Evolutionary conservation across 2,329 filamentous ascomycete genomes (phyloP), one percentile per base, ranked within the genome.

Genomic region (Botrytis paeoniae): DNA sequence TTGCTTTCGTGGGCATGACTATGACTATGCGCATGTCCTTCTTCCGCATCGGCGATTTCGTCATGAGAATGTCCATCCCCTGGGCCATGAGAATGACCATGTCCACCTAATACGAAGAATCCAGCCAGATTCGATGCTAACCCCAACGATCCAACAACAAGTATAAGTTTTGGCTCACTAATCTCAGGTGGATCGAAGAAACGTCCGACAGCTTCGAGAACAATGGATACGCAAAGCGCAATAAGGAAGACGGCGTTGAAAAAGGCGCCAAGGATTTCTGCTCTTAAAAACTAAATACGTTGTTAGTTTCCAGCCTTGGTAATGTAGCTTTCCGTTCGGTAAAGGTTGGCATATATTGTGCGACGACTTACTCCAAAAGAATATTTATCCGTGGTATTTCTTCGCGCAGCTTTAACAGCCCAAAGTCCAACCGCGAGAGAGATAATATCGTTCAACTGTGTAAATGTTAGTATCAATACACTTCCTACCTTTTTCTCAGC

Each of bases 161-260:
- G 89, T 77, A 99, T 94, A 54, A 99, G 87, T 78, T 92, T 88
- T 1, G 96, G 95, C 79, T 97, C 93, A 69, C 86, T 86, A 80
- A 99, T 95, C 81, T 93, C 90, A 79, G 95, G 95, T 12, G 95
- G 94, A 79, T 98, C 94, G 80, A 98, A 88, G 78, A 99, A 92
- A 80, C 96, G 92, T 79, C 95, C 94, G 74, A 98, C 88, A 25
- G 96, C 96, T 83, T 99, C 96, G 79, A 99, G 90, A 80, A 98
- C 93, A 82, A 99, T 99, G 69, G 95, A 97, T 73, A 99, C 87
- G 84, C 96, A 99, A 14, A 99, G 89, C 12, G 96, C 96, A 80
- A 99, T 96, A 62, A 99, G 87, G 85, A 99, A 99, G 63, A 98
- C 95, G 77, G 96, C 96, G 80, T 99, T 99, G 84, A 98, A 93